Evolutionary conservation across 2,329 filamentous ascomycete species (phyloP), one percentile per base, ranked within the genome.

Genomic region (Stagonosporopsis rhizophila): DNA sequence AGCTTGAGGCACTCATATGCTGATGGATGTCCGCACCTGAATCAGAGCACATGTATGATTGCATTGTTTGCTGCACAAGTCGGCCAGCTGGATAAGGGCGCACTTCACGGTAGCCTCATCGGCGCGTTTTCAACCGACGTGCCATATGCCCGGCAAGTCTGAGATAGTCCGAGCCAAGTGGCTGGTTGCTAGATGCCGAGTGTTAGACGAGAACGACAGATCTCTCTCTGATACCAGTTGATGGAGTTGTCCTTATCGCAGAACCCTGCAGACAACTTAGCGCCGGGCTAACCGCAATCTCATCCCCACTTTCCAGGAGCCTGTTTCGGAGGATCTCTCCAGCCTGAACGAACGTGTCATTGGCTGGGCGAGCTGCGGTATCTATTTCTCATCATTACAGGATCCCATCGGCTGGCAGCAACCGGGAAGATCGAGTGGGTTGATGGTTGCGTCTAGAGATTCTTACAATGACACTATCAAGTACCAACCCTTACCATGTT

Each of bases 111-210:
- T 8, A 48, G 28, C 20, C 15, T 54, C 34, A 44, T 55, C 52
- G 52, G 52, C 52, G 20, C n/a, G 2, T 44, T 55, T 44, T 35
- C 15, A 45, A 39, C 52, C 52, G 52, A 55, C n/a, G 27, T 44
- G 20, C 23, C 25, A 38, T 39, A 20, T 39, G n/a, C 12, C 12
- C n/a, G 14, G 28, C 9, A 15, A 11, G 6, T 11, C 8, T 14
- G n/a, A 22, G 8, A 20, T 6, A 22, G 25, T 12, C 14, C 5
- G 15, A 22, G 15, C 34, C 9, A n/a, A 40, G 34, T 49, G 25
- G 52, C 40, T 40, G 34, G 25, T 32, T 7, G 17, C 15, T 11
- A 39, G 20, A 34, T 17, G 4, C 45, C 45, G 25, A 32, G 8
- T 12, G 17, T 25, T 15, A 28, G 7, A 19, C 23, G n/a, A 39